Evolutionary conservation across 169 alveolate species (phyloP).

Genomic region (Eimeria falciformis): DNA sequence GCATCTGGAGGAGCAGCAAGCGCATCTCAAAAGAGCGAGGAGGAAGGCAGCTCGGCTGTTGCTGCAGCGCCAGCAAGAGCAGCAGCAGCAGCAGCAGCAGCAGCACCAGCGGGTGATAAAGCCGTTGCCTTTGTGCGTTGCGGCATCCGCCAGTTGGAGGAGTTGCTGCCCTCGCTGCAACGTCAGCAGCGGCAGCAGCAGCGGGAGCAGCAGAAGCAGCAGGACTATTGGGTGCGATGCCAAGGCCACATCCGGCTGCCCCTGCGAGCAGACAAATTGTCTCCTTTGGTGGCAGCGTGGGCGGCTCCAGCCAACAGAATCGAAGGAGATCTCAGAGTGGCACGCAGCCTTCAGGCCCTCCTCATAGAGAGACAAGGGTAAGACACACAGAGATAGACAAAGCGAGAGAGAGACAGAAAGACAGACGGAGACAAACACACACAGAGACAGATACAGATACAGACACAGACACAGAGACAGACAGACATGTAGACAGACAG

Average conservation of each 20-base stretch:
- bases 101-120: neutral
- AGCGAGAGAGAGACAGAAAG: too few relatives aligned
- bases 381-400: too few relatives aligned
- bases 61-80: neutral
- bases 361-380: neutral
- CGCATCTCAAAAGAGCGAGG: neutral
- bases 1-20: neutral
- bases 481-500: too few relatives aligned
- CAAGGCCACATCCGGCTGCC: neutral
- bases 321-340: neutral
- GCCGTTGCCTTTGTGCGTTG: neutral
- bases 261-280: neutral
- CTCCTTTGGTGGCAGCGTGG: neutral
- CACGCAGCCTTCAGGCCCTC: neutral
- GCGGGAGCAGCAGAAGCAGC: constrained; percentile 12
- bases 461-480: too few relatives aligned
- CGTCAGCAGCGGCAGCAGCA: neutral
- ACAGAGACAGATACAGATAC: too few relatives aligned
- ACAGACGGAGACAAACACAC: too few relatives aligned
- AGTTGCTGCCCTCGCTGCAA: constrained; percentile 9
- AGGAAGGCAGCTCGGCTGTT: neutral
- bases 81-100: neutral
- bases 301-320: neutral
- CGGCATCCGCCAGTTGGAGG: neutral
- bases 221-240: neutral